Evolutionary conservation across 768 basidiomycete species (phyloP).

Genomic region (Kwoniella botswanensis): DNA sequence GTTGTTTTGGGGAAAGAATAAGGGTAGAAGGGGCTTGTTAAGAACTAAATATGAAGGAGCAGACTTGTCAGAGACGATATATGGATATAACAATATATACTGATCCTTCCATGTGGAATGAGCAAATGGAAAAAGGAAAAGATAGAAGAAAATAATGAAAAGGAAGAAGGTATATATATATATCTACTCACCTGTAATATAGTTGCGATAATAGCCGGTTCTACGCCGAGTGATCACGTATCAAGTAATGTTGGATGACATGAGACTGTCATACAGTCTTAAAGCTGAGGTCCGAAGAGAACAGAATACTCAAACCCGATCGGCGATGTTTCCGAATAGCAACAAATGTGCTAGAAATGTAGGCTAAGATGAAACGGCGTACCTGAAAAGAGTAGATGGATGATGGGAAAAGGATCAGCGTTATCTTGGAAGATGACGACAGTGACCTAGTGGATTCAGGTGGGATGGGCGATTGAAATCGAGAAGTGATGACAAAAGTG

Average conservation of each 20-base stretch:
- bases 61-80: not conserved
- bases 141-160: not conserved
- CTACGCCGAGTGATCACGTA: not conserved
- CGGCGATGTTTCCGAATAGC: not conserved
- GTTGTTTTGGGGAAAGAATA: not conserved
- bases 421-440: not conserved
- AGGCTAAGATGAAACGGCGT: constrained; percentile 12
- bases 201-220: not conserved
- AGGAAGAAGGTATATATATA: constrained; percentile 3
- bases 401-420: not conserved
- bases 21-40: not conserved
- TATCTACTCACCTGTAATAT: not conserved
- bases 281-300: not conserved
- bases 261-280: not conserved
- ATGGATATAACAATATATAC: not conserved
- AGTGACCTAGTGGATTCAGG: too few relatives aligned
- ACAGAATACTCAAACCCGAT: constrained; percentile 4
- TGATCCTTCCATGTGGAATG: not conserved
- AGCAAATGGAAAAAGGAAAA: not conserved
- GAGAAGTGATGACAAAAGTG: not conserved
- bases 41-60: too few relatives aligned
- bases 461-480: not conserved
- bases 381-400: constrained; percentile 6
- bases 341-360: too few relatives aligned
- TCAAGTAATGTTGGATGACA: not conserved